Conservation (phyloP, 192 early-diverging fungal species). For the Pilobolus umbonatus region DNA sequence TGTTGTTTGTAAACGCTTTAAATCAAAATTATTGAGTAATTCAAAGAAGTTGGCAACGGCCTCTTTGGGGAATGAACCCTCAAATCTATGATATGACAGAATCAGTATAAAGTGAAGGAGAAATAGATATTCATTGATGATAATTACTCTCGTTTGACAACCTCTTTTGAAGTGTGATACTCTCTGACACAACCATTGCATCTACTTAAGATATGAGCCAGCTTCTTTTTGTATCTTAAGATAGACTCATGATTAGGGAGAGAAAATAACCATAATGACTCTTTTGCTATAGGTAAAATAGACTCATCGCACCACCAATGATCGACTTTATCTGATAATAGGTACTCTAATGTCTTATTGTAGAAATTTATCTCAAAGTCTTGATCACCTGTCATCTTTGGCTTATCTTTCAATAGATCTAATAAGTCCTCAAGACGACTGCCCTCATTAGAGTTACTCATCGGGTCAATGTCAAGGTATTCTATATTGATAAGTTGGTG, state of each 20-base stretch:
- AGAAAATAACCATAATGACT: conserved; percentile 33
- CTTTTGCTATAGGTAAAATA: conserved; percentile 17
- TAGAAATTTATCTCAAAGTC: conserved; percentile 39
- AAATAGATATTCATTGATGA: neutral
- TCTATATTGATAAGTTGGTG: too few species aligned
- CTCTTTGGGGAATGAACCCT: conserved; percentile 12
- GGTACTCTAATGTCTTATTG: conserved; percentile 21
- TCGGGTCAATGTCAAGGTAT: too few species aligned
- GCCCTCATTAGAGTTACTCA: too few species aligned
- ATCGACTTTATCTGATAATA: conserved; percentile 15
- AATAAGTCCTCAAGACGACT: too few species aligned
- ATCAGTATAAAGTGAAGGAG: neutral
- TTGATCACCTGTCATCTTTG: neutral
- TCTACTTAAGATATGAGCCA: conserved; percentile 15
- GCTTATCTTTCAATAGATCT: conserved; percentile 16
- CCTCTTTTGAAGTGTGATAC: conserved; percentile 23
- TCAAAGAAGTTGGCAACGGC: conserved; percentile 22
- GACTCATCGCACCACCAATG: conserved; percentile 33
- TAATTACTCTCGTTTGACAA: conserved; percentile 3
- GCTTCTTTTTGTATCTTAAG: conserved; percentile 26
- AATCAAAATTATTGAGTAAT: conserved; percentile 10
- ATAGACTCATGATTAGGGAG: conserved; percentile 29
- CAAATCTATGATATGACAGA: conserved; percentile 9
- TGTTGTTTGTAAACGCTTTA: conserved; percentile 2
- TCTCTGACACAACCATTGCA: conserved; percentile 21